phyloP scores from a whole-genome alignment of 2,329 filamentous ascomycete species.

The Alternaria metachromatica region DNA sequence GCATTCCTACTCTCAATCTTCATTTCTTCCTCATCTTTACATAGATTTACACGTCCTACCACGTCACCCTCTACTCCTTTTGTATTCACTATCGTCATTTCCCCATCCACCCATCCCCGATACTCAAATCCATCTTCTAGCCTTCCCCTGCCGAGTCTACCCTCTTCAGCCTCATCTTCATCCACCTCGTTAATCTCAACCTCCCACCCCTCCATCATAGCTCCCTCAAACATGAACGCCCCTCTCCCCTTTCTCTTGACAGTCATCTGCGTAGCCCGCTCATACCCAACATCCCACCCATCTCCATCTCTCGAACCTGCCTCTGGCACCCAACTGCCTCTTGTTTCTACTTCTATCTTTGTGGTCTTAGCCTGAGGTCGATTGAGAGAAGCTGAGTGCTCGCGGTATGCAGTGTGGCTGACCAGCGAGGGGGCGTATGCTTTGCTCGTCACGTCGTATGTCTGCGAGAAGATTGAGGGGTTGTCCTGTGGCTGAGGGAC shows the following conservation, averaged over 20 bases:
- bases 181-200: too few species aligned
- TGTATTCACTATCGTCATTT: background rate
- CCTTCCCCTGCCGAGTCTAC: rapidly evolving
- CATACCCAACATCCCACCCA: background rate
- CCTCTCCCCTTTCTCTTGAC: background rate
- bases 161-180: background rate
- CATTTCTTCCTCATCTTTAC: background rate
- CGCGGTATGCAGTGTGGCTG: background rate
- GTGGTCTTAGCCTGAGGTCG: background rate
- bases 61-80: background rate
- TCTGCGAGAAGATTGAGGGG: background rate
- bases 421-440: background rate
- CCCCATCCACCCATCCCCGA: background rate
- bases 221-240: background rate
- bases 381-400: background rate
- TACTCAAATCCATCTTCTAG: background rate
- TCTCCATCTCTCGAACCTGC: background rate
- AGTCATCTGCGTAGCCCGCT: background rate
- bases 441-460: background rate
- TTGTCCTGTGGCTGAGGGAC: background rate
- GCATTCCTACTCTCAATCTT: background rate
- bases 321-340: background rate
- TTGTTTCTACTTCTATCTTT: background rate
- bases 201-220: background rate
- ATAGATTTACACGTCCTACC: too few species aligned